Conservation (phyloP, 2,329 filamentous ascomycete genomes). For the Volutella citrinella region DNA sequence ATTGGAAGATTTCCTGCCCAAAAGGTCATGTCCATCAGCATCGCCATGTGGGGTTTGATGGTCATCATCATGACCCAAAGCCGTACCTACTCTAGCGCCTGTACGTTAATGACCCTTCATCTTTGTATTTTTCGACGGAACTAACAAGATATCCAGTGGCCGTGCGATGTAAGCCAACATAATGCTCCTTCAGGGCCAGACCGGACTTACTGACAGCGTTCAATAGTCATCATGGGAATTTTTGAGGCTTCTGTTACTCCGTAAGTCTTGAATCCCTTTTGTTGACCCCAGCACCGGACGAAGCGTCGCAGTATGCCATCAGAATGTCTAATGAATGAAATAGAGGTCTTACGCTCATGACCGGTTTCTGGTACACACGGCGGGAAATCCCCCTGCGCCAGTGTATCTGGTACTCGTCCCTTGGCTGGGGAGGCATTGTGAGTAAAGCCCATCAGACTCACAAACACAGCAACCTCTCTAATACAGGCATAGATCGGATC, state of each 20-base stretch:
- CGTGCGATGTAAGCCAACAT: too few species aligned
- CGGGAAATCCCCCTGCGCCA: neutral
- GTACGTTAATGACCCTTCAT: neutral
- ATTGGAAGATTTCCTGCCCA: slow-evolving; percentile 36
- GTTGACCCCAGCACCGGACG: too few species aligned
- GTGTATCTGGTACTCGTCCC: neutral
- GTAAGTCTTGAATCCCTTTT: neutral
- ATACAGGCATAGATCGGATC: slow-evolving; percentile 14
- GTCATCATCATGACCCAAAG: slow-evolving; percentile 33
- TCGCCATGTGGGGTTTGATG: slow-evolving; percentile 31
- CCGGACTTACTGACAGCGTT: neutral
- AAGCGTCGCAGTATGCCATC: too few species aligned
- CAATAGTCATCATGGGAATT: slow-evolving; percentile 7
- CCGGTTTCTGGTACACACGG: slow-evolving; percentile 33
- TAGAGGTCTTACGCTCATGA: slow-evolving; percentile 21
- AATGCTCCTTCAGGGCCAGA: too few species aligned
- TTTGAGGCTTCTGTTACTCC: slow-evolving; percentile 8
- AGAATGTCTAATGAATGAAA: too few species aligned
- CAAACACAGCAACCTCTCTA: neutral
- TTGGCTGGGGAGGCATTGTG: neutral
- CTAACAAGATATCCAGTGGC: too few species aligned
- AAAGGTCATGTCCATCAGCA: slow-evolving; percentile 29
- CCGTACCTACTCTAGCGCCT: slow-evolving; percentile 23
- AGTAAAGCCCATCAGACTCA: neutral
- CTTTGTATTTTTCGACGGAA: neutral